Evolutionary conservation across 1,284 basidiomycete species (phyloP), one percentile per base, ranked within the genome.

Genomic region (Vanrija sp.): DNA sequence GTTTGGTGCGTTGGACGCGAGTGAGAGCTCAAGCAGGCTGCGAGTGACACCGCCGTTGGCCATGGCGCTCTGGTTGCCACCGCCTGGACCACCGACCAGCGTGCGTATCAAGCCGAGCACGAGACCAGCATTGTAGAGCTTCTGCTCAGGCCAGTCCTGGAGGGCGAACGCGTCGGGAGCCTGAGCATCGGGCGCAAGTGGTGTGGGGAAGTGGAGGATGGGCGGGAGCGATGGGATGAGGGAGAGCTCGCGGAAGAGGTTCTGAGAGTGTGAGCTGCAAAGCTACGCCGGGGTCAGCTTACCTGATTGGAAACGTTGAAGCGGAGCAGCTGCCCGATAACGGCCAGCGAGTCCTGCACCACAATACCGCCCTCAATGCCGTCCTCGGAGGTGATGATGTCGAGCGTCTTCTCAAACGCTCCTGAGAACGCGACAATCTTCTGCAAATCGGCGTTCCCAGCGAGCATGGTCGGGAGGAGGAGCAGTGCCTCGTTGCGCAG

Each of bases 351-450:
- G 63, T 95, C 88, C 63, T 91, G 87, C 0, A 91, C 86, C 37
- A 91, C 87, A 56, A 88, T 81, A 7, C 93, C 93, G 18, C 92
- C 91, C 63, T 98, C 94, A 37, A 95, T 81, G 0, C 96, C 92
- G 38, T 92, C 89, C 75, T 97, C 95, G 55, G 84, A 81, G 7
- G 84, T 82, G 57, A 98, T 83, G 45, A 92, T 92, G 56, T 87
- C 86, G 76, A 98, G 92, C 27, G 98, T 81, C 69, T 88, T 91
- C 77, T 99, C 95, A 68, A 99, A 98, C 0, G 89, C 89, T 25
- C 96, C 94, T 64, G 95, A 93, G 68, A 99, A 99, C 0, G 94
- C 93, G 41, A 98, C 84, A 20, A 98, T 86, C 77, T 98, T 98
- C 71, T 98, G 95, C 46, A 98, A 89, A 71, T 98, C 93, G 31